These are phyloP conservation scores for Penstemon barbatus DNA, from an alignment of 257 asterid genomes.

Conservation along the genomic window DNA sequence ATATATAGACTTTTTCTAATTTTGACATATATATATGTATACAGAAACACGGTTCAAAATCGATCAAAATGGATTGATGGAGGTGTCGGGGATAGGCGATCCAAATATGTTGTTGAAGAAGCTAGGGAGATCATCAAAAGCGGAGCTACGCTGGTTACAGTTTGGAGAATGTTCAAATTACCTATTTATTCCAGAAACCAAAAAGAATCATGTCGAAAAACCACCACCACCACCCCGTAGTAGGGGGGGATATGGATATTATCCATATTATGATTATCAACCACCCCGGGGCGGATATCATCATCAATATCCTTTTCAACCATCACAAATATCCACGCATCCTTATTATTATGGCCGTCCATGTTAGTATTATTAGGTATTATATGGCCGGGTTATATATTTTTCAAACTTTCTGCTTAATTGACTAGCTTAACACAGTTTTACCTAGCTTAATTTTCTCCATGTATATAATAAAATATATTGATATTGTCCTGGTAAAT, in stretches of 20 bases:
- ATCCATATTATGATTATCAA: not conserved
- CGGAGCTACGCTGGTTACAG: slow-evolving; percentile 29
- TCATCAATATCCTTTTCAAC: too few relatives aligned
- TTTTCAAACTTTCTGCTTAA: too few relatives aligned
- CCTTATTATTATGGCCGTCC: too few relatives aligned
- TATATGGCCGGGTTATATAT: too few relatives aligned
- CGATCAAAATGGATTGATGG: slow-evolving; percentile 29
- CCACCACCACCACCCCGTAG: not conserved
- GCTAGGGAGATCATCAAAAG: slow-evolving; percentile 17
- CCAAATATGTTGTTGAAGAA: slow-evolving; percentile 25
- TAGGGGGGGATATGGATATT: not conserved
- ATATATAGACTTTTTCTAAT: not conserved
- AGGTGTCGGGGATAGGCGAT: slow-evolving; percentile 27
- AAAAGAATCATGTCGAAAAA: not conserved
- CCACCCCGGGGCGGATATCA: not conserved
- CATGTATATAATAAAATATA: too few relatives aligned
- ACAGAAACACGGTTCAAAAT: slow-evolving; percentile 30
- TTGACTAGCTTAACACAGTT: too few relatives aligned
- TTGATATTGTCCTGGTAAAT: too few relatives aligned
- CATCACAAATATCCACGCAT: too few relatives aligned
- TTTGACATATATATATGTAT: too few relatives aligned
- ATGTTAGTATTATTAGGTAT: too few relatives aligned
- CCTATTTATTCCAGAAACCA: slow-evolving; percentile 23
- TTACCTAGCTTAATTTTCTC: too few relatives aligned
- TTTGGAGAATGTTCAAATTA: slow-evolving; percentile 38